Evolutionary conservation across 345 rosid genomes (phyloP).

Genomic region (Noccaea bulbosa): DNA sequence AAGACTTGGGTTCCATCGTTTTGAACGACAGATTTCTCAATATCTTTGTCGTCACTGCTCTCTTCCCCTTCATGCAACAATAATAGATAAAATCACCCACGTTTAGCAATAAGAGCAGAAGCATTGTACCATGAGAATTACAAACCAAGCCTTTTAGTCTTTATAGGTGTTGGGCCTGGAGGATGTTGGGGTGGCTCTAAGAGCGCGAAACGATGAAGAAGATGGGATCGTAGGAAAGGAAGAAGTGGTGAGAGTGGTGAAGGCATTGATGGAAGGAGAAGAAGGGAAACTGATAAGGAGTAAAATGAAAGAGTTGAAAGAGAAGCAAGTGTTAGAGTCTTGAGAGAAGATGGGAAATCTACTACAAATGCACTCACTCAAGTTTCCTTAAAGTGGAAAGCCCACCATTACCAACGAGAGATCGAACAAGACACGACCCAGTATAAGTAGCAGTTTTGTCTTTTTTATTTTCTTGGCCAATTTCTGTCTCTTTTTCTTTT

Average conservation of each 20-base stretch:
- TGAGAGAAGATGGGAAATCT: constrained; percentile 36
- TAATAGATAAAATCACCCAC: too few species aligned
- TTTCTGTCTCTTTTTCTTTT: too few species aligned
- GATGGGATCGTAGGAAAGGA: constrained; percentile 13
- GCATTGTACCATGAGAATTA: too few species aligned
- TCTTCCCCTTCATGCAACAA: too few species aligned
- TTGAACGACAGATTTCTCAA: too few species aligned
- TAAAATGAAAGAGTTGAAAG: constrained; percentile 29
- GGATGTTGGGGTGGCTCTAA: constrained; percentile 12
- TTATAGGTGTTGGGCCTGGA: too few species aligned
- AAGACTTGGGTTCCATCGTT: too few species aligned
- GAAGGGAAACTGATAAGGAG: constrained; percentile 27
- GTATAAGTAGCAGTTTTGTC: too few species aligned
- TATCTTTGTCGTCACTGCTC: too few species aligned
- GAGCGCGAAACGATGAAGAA: background rate
- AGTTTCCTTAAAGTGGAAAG: constrained; percentile 33
- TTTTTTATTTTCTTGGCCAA: too few species aligned
- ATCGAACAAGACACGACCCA: constrained; percentile 5
- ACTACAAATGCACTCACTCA: constrained; percentile 16
- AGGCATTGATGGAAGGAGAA: constrained; percentile 40
- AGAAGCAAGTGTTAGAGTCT: constrained; percentile 12
- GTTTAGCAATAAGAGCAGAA: too few species aligned
- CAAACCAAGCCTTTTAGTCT: too few species aligned
- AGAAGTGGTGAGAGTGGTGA: constrained; percentile 35
- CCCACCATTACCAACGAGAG: constrained; percentile 24